Base-by-base conservation (phyloP, 1,284 basidiomycete species). In the Sporisorium exsertum region DNA sequence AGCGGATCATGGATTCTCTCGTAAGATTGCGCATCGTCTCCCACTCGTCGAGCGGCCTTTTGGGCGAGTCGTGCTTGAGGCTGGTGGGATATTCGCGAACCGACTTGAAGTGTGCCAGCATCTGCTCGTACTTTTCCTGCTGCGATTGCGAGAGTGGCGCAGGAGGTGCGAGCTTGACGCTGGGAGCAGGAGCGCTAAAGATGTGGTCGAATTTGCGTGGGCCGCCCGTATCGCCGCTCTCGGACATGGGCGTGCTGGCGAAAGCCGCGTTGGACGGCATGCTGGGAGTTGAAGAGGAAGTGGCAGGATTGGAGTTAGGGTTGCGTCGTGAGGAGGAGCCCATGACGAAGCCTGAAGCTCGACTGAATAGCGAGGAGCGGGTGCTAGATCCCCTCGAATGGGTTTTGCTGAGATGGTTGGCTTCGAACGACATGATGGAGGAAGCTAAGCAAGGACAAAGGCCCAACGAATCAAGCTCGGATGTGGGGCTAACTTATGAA, bases 1-100 rank as follows among this genome's bases (percentile, higher is more conserved):
- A 85, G 20, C 86, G 75, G n/a, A 83, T 72, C 67, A 87, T 83
- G 29, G 78, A 82, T 42, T 87, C 83, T 18, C 65, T 62, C 5
- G 79, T 80, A 55, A 85, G 81, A 58, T 82, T 82, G 32, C 83
- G 80, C 59, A 78, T 29, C 70, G 78, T 85, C 52, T 87, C 86
- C 63, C 77, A 75, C 18, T 86, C 85, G 46, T 62, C 71, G 27
- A 84, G 69, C 12, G 82, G 78, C 52, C 70, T 40, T 16, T 72
- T 52, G 24, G 70, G 57, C 32, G 71, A 57, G 35, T 51, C 57
- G 18, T 45, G 18, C 37, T 76, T 76, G 64, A 82, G 71, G 12
- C 49, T 52, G 29, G 68, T 67, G 10, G 81, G 81, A 33, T 62
- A 83, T 27, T 76, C 67, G 3, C 64, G n/a, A 24, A 53, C 46